Base-by-base conservation (phyloP, 371 early-diverging fungal genomes). In the Mucor circinelloides region DNA sequence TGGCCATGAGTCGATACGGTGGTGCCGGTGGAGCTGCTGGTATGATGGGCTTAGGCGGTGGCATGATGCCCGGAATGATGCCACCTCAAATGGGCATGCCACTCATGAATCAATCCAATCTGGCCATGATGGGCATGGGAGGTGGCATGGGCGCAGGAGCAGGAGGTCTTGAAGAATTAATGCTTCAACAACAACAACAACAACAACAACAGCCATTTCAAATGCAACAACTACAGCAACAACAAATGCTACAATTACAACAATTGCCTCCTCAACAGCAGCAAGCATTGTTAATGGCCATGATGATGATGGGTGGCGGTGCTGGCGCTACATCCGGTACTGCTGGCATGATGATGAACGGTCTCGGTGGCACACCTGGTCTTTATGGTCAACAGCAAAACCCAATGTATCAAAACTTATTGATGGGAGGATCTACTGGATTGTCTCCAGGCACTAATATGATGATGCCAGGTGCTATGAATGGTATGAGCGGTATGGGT, bases 51-150 rank as follows among this genome's bases (percentile, higher is more conserved):
- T 50, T 50, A 50, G 50, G 50, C 9, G 44, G 44, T 44, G 60
- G 60, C 2, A 66, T 66, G 66, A 66, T 65, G 66, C 62, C 56
- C n/a, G 55, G 34, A 17, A 62, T 67, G 62, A 61, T 61, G 56
- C 42, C 67, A 13, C 61, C 38, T 19, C 13, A 56, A 4, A 40
- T 40, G 40, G 38, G 44, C 13, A 67, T 46, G 19, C 61, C 56
- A 23, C 34, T 64, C 44, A 57, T 56, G 57, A 54, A 52, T 38
- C 56, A 63, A 21, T 7, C 42, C 34, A 34, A 34, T 34, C 34
- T 54, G 9, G 50, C 36, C 19, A 62, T 62, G 63, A 62, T 62
- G 58, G 57, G 56, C 19, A 38, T 21, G 3, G 63, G 28, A 31
- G 58, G 38, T 25, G 46, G 38, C 19, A 54, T 38, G 31, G 42